A percentile compares a stretch with the other conserved stretches of the same genome.
Conservation (phyloP, 2,329 filamentous ascomycete species). For the Ceratocystis cacaofunesta region DNA sequence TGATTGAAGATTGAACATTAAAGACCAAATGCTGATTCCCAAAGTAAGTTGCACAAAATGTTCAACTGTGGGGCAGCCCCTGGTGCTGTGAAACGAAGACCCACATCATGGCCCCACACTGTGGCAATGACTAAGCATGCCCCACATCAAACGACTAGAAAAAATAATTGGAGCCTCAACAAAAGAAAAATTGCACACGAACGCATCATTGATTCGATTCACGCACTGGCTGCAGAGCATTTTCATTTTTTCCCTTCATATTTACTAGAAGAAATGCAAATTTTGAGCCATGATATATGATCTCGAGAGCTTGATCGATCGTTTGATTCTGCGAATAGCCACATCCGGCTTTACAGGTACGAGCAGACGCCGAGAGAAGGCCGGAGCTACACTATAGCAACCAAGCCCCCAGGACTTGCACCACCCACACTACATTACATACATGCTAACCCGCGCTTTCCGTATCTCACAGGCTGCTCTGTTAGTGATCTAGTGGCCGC, state of each 20-base stretch:
- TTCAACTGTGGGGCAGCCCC: neutral
- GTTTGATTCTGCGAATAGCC: conserved; percentile 17
- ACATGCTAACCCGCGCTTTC: neutral
- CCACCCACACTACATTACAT: neutral
- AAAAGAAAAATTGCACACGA: neutral
- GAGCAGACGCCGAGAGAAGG: neutral
- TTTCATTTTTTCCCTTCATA: conserved; percentile 6
- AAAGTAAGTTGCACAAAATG: too few species aligned
- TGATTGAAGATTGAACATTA: too few species aligned
- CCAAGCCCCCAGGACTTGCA: neutral
- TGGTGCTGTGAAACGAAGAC: neutral
- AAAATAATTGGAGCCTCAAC: neutral
- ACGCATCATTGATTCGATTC: conserved; percentile 12
- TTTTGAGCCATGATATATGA: conserved; percentile 16
- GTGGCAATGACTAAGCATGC: neutral
- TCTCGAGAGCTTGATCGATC: conserved; percentile 18
- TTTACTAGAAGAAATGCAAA: neutral
- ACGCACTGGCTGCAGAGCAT: neutral
- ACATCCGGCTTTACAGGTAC: conserved; percentile 17
- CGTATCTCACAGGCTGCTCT: conserved; percentile 5
- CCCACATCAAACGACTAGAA: neutral
- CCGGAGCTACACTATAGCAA: neutral
- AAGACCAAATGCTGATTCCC: too few species aligned
- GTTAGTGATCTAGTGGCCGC: conserved; percentile 4
- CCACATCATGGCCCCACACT: neutral